phyloP scores from a whole-genome alignment of 2,329 filamentous ascomycete species.

The Nigrospora sphaerica region DNA sequence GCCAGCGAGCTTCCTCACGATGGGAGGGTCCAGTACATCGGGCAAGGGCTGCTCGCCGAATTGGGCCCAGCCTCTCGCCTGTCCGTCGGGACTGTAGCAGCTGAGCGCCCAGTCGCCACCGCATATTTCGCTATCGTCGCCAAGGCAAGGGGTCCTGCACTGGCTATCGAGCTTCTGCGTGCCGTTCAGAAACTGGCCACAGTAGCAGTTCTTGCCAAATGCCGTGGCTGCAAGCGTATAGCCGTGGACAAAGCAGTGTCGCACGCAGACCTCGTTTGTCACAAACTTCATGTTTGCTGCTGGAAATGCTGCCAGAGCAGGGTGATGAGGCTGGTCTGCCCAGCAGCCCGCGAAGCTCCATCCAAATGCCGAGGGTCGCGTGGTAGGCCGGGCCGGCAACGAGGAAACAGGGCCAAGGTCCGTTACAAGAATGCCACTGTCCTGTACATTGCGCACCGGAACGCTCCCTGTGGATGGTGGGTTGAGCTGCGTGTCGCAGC shows the following conservation, averaged over 20 bases:
- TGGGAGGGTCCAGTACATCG: slow-evolving; percentile 5
- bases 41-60: slow-evolving; percentile 16
- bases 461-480: too few relatives aligned
- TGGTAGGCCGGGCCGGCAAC: neutral
- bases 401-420: slow-evolving; percentile 8
- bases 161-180: slow-evolving; percentile 30
- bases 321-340: slow-evolving; percentile 15
- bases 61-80: slow-evolving; percentile 23
- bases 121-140: slow-evolving; percentile 38
- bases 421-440: slow-evolving; percentile 4
- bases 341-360: slow-evolving; percentile 24
- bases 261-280: slow-evolving; percentile 31
- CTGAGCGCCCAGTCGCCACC: slow-evolving; percentile 40
- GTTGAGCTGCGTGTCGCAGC: too few relatives aligned
- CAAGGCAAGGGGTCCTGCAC: slow-evolving; percentile 44
- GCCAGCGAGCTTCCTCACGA: neutral
- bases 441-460: too few relatives aligned
- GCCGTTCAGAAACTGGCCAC: slow-evolving; percentile 31
- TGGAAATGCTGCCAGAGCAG: slow-evolving; percentile 11
- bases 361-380: neutral
- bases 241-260: slow-evolving; percentile 37
- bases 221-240: slow-evolving; percentile 41
- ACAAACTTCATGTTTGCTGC: slow-evolving; percentile 8
- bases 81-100: slow-evolving; percentile 33
- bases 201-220: slow-evolving; percentile 40